Conservation (phyloP, 2,329 filamentous ascomycete genomes). For the Claviceps digitariae region DNA sequence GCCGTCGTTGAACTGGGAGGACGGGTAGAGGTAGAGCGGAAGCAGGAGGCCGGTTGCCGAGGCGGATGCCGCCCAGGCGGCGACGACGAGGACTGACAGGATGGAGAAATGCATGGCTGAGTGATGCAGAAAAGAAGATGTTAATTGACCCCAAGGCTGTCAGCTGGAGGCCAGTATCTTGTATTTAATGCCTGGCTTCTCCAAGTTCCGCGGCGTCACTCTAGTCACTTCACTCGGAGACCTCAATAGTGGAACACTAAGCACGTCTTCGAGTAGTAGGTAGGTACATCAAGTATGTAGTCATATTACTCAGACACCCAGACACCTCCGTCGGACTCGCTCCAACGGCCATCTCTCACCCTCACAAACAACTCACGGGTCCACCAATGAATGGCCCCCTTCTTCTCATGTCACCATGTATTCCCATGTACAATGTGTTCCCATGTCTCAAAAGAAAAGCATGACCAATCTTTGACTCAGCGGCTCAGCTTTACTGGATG, state of each 20-base stretch:
- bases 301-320: background rate
- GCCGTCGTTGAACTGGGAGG: constrained; percentile 8
- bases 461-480: background rate
- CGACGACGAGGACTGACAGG: background rate
- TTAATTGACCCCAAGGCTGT: background rate
- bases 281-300: too few relatives aligned
- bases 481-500: too few relatives aligned
- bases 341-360: background rate
- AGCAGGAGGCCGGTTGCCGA: constrained; percentile 10
- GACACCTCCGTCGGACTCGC: background rate
- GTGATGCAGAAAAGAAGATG: background rate
- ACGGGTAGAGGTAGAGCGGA: constrained; percentile 13
- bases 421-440: background rate
- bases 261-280: too few relatives aligned
- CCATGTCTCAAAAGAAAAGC: background rate
- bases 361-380: background rate
- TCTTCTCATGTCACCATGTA: background rate
- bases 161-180: background rate
- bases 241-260: too few relatives aligned
- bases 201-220: too few relatives aligned
- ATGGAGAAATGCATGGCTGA: background rate
- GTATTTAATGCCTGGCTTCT: background rate
- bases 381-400: background rate
- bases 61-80: background rate
- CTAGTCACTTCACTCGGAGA: too few relatives aligned